These are phyloP conservation scores for Hypoxylon perforatum DNA, from an alignment of 495 filamentous ascomycete genomes.

Conservation along the genomic window DNA sequence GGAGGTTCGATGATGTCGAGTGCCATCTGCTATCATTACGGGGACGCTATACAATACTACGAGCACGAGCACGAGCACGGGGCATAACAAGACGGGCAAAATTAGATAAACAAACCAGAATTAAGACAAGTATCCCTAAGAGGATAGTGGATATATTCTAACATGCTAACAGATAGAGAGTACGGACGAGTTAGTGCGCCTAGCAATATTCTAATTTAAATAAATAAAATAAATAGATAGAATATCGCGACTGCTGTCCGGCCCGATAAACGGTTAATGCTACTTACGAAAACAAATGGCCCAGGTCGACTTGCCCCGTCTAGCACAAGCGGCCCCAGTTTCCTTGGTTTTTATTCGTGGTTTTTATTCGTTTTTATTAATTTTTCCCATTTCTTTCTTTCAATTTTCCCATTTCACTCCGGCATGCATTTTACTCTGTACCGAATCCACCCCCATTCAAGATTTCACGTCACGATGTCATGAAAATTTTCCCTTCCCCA, in stretches of 20 bases:
- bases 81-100: too few species aligned
- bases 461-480: slow-evolving; percentile 39
- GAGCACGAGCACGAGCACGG: too few species aligned
- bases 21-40: too few species aligned
- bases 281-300: slow-evolving; percentile 10
- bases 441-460: slow-evolving; percentile 42
- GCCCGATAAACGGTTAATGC: slow-evolving; percentile 33
- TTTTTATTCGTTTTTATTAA: slow-evolving; percentile 3
- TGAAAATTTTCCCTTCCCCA: slow-evolving; percentile 41
- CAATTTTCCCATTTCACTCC: slow-evolving; percentile 19
- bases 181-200: slow-evolving; percentile 6
- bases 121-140: too few species aligned
- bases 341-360: slow-evolving; percentile 10
- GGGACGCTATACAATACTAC: too few species aligned
- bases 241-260: slow-evolving; percentile 32
- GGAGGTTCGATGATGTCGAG: too few species aligned
- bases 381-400: slow-evolving; percentile 10
- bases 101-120: too few species aligned
- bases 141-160: too few species aligned
- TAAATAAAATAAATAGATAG: slow-evolving; percentile 16
- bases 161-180: background rate
- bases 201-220: slow-evolving; percentile 38
- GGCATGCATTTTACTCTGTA: slow-evolving; percentile 27
- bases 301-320: slow-evolving; percentile 20
- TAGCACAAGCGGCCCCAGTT: slow-evolving; percentile 19